Percentiles rank a stretch among this genome's conserved stretches.
Evolutionary conservation across 148 eudicot species (phyloP).

Genomic region (Dysphania ambrosioides): DNA sequence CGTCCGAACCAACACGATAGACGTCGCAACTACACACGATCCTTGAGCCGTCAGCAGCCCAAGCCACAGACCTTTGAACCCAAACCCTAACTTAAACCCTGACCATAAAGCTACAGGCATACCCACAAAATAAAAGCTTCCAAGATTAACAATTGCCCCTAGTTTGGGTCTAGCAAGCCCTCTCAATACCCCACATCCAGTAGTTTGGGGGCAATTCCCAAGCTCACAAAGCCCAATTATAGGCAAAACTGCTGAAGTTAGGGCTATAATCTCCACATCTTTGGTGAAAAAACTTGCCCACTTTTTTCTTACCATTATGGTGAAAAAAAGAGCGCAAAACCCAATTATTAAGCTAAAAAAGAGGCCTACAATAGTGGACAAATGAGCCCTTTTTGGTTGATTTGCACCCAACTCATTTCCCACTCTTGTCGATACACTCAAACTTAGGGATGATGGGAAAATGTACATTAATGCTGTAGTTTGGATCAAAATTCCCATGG

Average conservation of each 20-base stretch:
- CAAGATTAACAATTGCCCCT: slow-evolving; percentile 59
- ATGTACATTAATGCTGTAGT: slow-evolving; percentile 68
- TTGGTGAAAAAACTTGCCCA: slow-evolving; percentile 65
- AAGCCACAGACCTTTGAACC: slow-evolving; percentile 66
- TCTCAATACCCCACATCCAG: slow-evolving; percentile 62
- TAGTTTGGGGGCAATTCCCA: slow-evolving; percentile 80
- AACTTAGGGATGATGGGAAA: slow-evolving; percentile 70
- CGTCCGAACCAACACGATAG: slow-evolving; percentile 45
- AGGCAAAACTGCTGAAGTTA: slow-evolving; percentile 58
- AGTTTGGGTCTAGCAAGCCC: slow-evolving; percentile 64
- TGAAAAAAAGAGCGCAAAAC: slow-evolving; percentile 48
- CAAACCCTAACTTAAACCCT: slow-evolving; percentile 48
- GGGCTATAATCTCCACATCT: slow-evolving; percentile 47
- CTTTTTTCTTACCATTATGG: slow-evolving; percentile 39
- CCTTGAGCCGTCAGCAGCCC: slow-evolving; percentile 66
- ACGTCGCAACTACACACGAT: slow-evolving; percentile 49
- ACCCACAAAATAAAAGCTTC: slow-evolving; percentile 68
- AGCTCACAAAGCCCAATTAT: slow-evolving; percentile 74
- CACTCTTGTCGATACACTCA: slow-evolving; percentile 62
- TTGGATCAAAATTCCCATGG: slow-evolving; percentile 78
- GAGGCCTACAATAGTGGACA: slow-evolving; percentile 58
- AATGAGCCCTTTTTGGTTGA: slow-evolving; percentile 42
- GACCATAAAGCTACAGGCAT: slow-evolving; percentile 60
- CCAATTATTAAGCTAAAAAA: slow-evolving; percentile 49
- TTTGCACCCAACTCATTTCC: slow-evolving; percentile 67